Evolutionary conservation across 306 rosid genomes (phyloP).

Genomic region (Purshia tridentata): DNA sequence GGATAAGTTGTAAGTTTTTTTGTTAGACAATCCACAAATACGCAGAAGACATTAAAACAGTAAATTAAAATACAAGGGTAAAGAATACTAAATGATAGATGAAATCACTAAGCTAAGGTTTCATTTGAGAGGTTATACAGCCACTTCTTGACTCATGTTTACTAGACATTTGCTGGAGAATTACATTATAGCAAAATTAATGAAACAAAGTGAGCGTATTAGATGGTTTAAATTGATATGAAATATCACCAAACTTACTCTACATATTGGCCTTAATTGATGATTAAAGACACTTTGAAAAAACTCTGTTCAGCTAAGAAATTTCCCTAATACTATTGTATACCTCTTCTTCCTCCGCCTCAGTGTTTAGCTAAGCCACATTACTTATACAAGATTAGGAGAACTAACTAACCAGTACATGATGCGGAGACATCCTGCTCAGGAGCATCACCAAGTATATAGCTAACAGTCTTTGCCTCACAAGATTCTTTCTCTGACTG

Average conservation of each 20-base stretch:
- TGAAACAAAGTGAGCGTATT: no score
- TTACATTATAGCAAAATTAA: no score
- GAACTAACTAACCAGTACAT: constrained; percentile 54
- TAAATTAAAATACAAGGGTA: not conserved
- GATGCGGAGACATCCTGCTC: constrained; percentile 43
- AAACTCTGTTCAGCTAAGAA: not conserved
- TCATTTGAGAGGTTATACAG: not conserved
- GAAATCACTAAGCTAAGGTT: not conserved
- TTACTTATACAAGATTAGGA: constrained; percentile 16
- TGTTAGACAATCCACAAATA: constrained; percentile 3
- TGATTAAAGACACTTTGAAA: not conserved
- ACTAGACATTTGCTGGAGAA: not conserved
- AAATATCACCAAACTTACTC: not conserved
- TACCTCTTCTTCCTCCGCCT: not conserved
- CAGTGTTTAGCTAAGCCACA: constrained; percentile 18
- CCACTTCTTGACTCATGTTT: not conserved
- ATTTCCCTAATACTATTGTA: not conserved
- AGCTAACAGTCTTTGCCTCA: constrained; percentile 29
- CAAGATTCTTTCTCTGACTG: constrained; percentile 35
- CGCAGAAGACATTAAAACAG: not conserved
- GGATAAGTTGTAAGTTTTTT: constrained; percentile 21
- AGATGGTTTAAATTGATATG: not conserved
- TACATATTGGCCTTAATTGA: constrained; percentile 1
- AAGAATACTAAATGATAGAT: not conserved
- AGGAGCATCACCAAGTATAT: constrained; percentile 20